These are phyloP conservation scores for Cyclotella sp. DNA, from an alignment of 108 stramenopile species.

Conservation along the genomic window DNA sequence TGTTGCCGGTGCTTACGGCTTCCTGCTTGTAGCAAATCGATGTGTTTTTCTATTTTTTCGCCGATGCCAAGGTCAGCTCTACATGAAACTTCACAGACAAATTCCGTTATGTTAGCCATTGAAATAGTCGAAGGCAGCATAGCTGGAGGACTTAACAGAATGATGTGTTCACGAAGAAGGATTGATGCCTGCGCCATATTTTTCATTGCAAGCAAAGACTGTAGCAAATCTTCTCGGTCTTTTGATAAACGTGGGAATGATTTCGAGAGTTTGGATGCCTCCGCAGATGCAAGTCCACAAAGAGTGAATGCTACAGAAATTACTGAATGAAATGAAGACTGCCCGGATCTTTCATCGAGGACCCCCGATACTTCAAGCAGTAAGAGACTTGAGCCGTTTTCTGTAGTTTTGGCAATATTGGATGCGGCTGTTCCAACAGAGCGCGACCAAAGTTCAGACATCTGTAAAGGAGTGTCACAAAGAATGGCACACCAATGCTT, in stretches of 20 bases:
- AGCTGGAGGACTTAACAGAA: slow-evolving; percentile 46
- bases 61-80: slow-evolving; percentile 77
- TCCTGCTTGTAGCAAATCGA: slow-evolving; percentile 36
- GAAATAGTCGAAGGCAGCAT: slow-evolving; percentile 48
- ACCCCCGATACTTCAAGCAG: slow-evolving; percentile 51
- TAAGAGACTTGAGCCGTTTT: slow-evolving; percentile 40
- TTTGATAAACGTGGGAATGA: slow-evolving; percentile 9
- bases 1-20: slow-evolving; percentile 23
- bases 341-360: slow-evolving; percentile 42
- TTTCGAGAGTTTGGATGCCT: slow-evolving; percentile 38
- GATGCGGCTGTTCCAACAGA: slow-evolving; percentile 39
- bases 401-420: slow-evolving; percentile 33
- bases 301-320: slow-evolving; percentile 45
- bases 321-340: slow-evolving; percentile 43
- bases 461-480: slow-evolving; percentile 29
- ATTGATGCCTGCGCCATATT: slow-evolving; percentile 55
- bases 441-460: slow-evolving; percentile 46
- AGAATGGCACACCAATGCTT: slow-evolving; percentile 49
- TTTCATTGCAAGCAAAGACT: slow-evolving; percentile 52
- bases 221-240: slow-evolving; percentile 15
- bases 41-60: slow-evolving; percentile 62
- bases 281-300: slow-evolving; percentile 33
- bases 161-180: slow-evolving; percentile 63
- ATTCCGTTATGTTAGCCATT: slow-evolving; percentile 59
- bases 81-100: slow-evolving; percentile 59